Evolutionary conservation across 441 rosid species (phyloP), one percentile per base, ranked within the genome.

Genomic region (Sinapis alba): DNA sequence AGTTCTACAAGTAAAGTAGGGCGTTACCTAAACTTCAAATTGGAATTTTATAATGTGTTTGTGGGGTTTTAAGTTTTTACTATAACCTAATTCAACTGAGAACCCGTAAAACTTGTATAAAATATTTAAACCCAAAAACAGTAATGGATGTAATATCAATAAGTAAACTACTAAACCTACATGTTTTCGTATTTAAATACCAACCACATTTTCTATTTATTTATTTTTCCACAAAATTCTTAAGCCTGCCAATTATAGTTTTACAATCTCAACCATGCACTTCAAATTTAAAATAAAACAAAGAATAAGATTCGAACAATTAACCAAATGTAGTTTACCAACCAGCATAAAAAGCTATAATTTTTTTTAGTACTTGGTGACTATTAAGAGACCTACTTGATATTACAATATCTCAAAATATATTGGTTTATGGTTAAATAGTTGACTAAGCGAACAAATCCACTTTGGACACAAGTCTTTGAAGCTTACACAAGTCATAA

Each of bases 381-480:
- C 38, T n/a, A 20, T 21, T 56, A 11, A n/a, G 24, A 10, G 3
- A 38, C 19, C 51, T 23, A 41, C 16, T 7, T n/a, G 45, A 3
- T 47, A 19, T 15, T 15, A 45, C 20, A 13, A 7, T 27, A 65
- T 43, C 4, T 47, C 15, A 20, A 30, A 12, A 19, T 8, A 53
- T 43, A 9, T 18, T 24, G 34, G 36, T 64, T 62, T 45, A 58
- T 71, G 30, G 72, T 71, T 65, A 45, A n/a, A 71, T 45, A 26
- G 63, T 71, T 71, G 76, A 77, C 80, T 59, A 70, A 50, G 13
- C 59, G 54, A 77, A 65, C 76, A 65, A 59, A 77, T 71, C 80
- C 76, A 71, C 72, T 71, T 71, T 77, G 72, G 76, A 77, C 80
- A 65, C 62, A 71, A 76, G 76, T 71, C 72, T 65, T 71, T 65